Base-by-base conservation (phyloP, 805 yeast genomes). In the Saccharomycopsis amapae region DNA sequence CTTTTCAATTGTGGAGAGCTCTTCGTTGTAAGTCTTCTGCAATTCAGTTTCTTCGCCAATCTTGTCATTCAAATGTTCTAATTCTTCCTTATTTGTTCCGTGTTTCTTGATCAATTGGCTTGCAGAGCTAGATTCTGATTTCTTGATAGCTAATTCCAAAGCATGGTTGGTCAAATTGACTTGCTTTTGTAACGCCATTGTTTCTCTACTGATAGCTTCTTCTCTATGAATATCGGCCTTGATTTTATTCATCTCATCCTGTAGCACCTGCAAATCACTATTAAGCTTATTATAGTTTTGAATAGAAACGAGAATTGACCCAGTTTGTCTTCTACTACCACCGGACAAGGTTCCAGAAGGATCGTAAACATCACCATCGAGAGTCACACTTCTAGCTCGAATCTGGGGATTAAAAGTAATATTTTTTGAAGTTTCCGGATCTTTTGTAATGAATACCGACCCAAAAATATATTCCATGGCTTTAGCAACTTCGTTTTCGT, bases 281-380 rank as follows among this genome's bases (percentile, higher is more conserved):
- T 66, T 64, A 10, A 74, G 56, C 13, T 57, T 61, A 55, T 84
- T 83, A 54, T 73, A 81, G 48, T 75, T 75, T 56, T 82, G 90
- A 60, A 88, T 76, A 37, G 75, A 76, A 9, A 76, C 60, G 46
- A 89, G 67, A 2, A 83, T 62, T 0, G 87, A 74, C 1, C 76
- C 71, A 13, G 75, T 66, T 40, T 69, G 68, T 52, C 71, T 78
- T 54, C 90, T 72, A 18, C 94, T 80, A n/a, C 97, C 97, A 40
- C 99, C 99, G 1, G 96, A 85, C 23, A 93, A 68, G 5, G 95
- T 85, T 13, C 99, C 99, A 54, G 83, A 87, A 0, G 98, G 98
- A 59, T 93, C 98, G 63, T 89, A 93, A 9, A 82, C 75, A 61
- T 93, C 98, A 42, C 98, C 99, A 44, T 88, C 89, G 28, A 85